Evolutionary conservation across 805 yeast species (phyloP).

Genomic region (Blastobotrys americana): DNA sequence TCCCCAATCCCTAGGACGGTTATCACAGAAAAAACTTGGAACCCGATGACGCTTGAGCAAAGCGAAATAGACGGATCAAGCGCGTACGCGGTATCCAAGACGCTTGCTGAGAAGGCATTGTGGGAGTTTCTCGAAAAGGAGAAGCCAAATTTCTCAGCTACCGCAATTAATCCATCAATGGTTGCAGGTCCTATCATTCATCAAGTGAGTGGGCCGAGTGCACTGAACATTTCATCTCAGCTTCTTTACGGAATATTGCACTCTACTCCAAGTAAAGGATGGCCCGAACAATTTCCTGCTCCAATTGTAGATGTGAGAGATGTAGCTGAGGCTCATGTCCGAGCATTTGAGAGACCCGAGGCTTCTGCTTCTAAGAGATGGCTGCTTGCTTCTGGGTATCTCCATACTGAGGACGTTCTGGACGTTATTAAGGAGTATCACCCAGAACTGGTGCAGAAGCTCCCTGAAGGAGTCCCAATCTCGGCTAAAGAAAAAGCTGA

Average conservation of each 20-base stretch:
- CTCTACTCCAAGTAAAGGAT: conserved; percentile 6
- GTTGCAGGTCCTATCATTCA: conserved; percentile 27
- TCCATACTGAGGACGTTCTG: conserved; percentile 10
- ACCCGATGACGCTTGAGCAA: conserved; percentile 27
- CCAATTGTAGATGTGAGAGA: conserved; percentile 50
- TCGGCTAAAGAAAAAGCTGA: neutral
- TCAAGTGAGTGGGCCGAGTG: conserved; percentile 24
- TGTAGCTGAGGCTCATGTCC: conserved; percentile 51
- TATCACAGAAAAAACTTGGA: conserved; percentile 12
- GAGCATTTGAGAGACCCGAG: conserved; percentile 38
- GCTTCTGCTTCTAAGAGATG: conserved; percentile 23
- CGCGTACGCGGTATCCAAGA: conserved; percentile 38
- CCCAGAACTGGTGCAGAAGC: conserved; percentile 8
- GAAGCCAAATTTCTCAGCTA: conserved; percentile 18
- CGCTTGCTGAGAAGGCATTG: conserved; percentile 49
- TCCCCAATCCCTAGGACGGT: conserved; percentile 17
- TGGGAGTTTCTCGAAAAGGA: conserved; percentile 39
- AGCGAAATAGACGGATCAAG: conserved; percentile 13
- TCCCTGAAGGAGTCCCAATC: neutral
- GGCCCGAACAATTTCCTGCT: conserved; percentile 20
- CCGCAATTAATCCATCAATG: conserved; percentile 27
- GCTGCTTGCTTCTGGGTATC: conserved; percentile 21
- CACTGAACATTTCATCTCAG: conserved; percentile 34
- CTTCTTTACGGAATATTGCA: conserved; percentile 29
- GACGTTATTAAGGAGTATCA: conserved; percentile 13